A percentile compares a stretch with the other conserved stretches of the same genome.
These are phyloP conservation scores for Starmerella floris DNA, from an alignment of 805 yeast species.

Conservation along the genomic window DNA sequence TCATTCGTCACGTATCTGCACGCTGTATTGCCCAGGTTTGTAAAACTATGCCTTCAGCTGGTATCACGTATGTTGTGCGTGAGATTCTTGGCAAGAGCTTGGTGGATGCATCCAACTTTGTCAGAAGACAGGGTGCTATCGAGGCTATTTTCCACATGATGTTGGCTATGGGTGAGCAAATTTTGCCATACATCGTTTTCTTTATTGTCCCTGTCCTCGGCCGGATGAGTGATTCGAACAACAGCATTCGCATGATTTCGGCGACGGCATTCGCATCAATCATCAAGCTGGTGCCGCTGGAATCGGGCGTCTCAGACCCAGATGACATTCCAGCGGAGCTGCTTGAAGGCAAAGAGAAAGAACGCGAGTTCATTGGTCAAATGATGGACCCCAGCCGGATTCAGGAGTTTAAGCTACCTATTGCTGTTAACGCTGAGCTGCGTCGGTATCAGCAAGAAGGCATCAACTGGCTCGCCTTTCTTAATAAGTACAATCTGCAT, in stretches of 20 bases:
- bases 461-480: slow-evolving; percentile 92
- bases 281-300: slow-evolving; percentile 88
- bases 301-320: slow-evolving; percentile 95
- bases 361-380: slow-evolving; percentile 85
- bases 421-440: slow-evolving; percentile 79
- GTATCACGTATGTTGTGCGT: slow-evolving; percentile 69
- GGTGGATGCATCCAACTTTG: slow-evolving; percentile 55
- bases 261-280: slow-evolving; percentile 95
- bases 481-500: slow-evolving; percentile 87
- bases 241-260: slow-evolving; percentile 75
- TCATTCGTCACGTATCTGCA: slow-evolving; percentile 79
- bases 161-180: slow-evolving; percentile 69
- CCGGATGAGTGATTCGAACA: slow-evolving; percentile 91
- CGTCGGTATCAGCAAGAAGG: slow-evolving; percentile 97
- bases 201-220: slow-evolving; percentile 93
- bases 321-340: slow-evolving; percentile 75
- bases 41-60: slow-evolving; percentile 49
- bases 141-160: slow-evolving; percentile 83
- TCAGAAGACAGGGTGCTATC: slow-evolving; percentile 82
- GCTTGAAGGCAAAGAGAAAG: slow-evolving; percentile 79
- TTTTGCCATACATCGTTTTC: slow-evolving; percentile 88
- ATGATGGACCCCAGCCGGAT: slow-evolving; percentile 96
- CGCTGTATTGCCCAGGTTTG: slow-evolving; percentile 76
- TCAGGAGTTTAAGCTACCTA: slow-evolving; percentile 76
- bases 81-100: slow-evolving; percentile 58